Conservation (phyloP, 352 stramenopile genomes). For the Globisporangium orthogonon region DNA sequence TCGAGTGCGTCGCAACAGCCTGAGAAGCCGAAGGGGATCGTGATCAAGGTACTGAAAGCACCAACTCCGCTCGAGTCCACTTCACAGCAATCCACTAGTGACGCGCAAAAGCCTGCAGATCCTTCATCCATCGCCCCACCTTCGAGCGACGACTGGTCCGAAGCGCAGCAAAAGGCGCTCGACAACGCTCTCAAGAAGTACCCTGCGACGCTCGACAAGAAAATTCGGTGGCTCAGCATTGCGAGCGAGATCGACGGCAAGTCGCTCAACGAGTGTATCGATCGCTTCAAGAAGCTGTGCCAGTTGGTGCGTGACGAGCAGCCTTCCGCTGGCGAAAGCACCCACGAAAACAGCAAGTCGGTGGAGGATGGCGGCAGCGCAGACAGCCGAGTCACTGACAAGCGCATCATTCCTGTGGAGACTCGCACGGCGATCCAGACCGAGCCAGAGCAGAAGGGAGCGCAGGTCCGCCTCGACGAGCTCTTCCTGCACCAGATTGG, state of each 20-base stretch:
- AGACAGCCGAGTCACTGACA: constrained; percentile 13
- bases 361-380: constrained; percentile 13
- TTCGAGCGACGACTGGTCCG: constrained; percentile 38
- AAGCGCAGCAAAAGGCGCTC: constrained; percentile 53
- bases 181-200: constrained; percentile 69
- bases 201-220: constrained; percentile 66
- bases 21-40: constrained; percentile 1
- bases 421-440: constrained; percentile 47
- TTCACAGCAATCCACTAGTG: neutral
- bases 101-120: neutral
- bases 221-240: constrained; percentile 60
- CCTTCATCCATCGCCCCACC: neutral
- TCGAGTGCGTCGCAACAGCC: neutral
- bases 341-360: neutral
- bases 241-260: constrained; percentile 55
- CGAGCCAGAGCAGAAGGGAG: constrained; percentile 41
- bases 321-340: neutral
- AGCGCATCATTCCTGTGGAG: constrained; percentile 41
- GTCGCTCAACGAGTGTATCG: constrained; percentile 77
- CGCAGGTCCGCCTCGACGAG: constrained; percentile 51
- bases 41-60: constrained; percentile 11
- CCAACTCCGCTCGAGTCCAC: neutral
- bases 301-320: constrained; percentile 30
- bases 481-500: constrained; percentile 76
- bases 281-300: constrained; percentile 66